Base-by-base conservation (phyloP, 1,284 basidiomycete species). In the Vanrija humicola region DNA sequence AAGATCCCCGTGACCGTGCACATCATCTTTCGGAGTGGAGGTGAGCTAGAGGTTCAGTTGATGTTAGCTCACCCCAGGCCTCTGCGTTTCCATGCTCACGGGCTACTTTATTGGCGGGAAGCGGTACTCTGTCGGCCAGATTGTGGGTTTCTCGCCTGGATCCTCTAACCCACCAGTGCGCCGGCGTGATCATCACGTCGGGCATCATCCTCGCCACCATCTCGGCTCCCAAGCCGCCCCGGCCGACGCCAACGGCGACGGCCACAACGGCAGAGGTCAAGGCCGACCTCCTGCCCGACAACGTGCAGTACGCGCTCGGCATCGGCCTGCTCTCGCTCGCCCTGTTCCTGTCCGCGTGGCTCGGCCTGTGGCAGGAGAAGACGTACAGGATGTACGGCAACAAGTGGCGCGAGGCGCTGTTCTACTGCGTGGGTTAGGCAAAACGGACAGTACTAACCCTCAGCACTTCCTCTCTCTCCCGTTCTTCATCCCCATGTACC, bases 21-120 rank as follows among this genome's bases (percentile, higher is more conserved):
- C 73, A 96, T 97, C 72, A 89, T 97, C 55, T 97, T 96, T 69
- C 82, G 93, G 38, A 91, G 89, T 64, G 92, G 89, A 1, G 93
- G 92, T n/a, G 76, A 90, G 66, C 82, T 88, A n/a, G 3, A 8
- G 5, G 0, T 21, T 26, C 14, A 6, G 0, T 21, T 26, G 5
- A 6, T 16, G 23, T 15, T 6, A 38, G 40, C 55, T 56, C 19
- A 54, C 26, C n/a, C 46, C 50, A 72, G 75, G 75, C 2, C 68
- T 79, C 7, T 74, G 74, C 49, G 71, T 78, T 1, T 77, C 74
- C 12, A 78, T 78, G 75, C 46, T 74, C 9, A 67, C 68, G 9
- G 75, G 75, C 9, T 73, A 72, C 51, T 55, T 75, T 10, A 46
- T 74, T 4, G 75, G 65, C 8, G 63, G 68, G 16, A 70, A 82